phyloP scores from a whole-genome alignment of 192 early-diverging fungal genomes.

The Jimgerdemannia flammicorona region DNA sequence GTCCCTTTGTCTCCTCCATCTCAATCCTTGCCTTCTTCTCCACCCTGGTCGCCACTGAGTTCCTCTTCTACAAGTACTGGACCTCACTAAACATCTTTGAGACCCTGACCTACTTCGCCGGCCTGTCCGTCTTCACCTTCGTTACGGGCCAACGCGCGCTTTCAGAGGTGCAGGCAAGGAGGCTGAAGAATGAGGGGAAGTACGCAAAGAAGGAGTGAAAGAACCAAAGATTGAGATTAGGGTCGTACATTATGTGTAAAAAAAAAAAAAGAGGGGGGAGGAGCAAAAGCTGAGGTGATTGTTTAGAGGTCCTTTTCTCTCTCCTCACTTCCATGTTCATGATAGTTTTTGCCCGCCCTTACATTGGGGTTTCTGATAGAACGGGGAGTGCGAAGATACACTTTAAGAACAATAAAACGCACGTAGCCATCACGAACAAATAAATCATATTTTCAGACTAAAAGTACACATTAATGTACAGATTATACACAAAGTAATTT shows the following conservation, averaged over 20 bases:
- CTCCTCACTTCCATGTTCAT: background rate
- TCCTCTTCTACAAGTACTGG: conserved; percentile 47
- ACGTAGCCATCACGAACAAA: background rate
- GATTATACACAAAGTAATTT: too few species aligned
- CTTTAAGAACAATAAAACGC: background rate
- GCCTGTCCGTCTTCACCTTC: conserved; percentile 32
- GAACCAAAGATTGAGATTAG: background rate
- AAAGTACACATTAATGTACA: too few species aligned
- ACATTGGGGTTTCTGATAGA: background rate
- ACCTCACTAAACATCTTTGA: conserved; percentile 46
- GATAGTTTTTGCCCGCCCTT: background rate
- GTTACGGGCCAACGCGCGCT: conserved; percentile 43
- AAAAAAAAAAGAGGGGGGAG: background rate
- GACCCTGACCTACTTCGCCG: conserved; percentile 37
- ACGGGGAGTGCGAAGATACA: background rate
- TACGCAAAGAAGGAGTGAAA: background rate
- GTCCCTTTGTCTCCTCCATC: conserved; percentile 1
- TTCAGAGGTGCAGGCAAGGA: conserved; percentile 26
- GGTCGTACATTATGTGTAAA: too few species aligned
- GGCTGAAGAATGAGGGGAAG: background rate
- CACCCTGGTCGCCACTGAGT: conserved; percentile 41
- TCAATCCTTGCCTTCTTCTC: conserved; percentile 36
- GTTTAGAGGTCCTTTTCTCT: background rate
- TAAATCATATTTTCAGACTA: too few species aligned
- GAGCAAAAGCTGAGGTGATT: background rate